A percentile compares a stretch with the other conserved stretches of the same genome.
Conservation (phyloP, 768 basidiomycete genomes). For the Butyriboletus loyo region DNA sequence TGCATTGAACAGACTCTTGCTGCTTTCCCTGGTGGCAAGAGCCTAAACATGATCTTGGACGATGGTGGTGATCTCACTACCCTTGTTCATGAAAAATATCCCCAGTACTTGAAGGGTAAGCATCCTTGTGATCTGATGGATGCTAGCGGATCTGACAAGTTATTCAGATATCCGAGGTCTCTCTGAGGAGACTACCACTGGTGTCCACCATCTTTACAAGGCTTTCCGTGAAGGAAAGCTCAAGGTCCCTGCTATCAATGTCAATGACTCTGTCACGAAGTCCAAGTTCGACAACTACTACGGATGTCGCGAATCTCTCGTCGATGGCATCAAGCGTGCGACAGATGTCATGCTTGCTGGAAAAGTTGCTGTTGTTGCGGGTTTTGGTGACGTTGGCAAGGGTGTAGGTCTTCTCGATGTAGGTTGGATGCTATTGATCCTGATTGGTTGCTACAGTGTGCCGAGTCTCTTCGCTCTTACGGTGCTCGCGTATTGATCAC, state of each 20-base stretch:
- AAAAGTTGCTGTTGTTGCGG: constrained; percentile 98
- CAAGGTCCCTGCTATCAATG: constrained; percentile 98
- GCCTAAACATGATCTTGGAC: constrained; percentile 98
- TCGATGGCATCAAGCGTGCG: constrained; percentile 99
- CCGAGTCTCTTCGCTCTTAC: constrained; percentile 95
- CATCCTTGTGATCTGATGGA: background rate
- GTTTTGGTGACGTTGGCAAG: constrained; percentile 99
- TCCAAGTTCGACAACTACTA: constrained; percentile 99
- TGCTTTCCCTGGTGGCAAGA: constrained; percentile 80
- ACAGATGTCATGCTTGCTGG: constrained; percentile 99
- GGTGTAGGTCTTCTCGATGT: constrained; percentile 61
- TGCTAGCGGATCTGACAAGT: background rate
- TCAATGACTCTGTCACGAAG: constrained; percentile 99
- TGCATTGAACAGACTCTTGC: constrained; percentile 94
- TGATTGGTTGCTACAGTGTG: constrained; percentile 60
- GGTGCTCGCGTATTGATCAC: constrained; percentile 95
- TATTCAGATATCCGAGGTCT: constrained; percentile 79
- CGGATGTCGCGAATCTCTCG: constrained; percentile 98
- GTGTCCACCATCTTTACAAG: constrained; percentile 99
- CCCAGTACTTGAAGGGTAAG: constrained; percentile 78
- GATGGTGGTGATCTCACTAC: constrained; percentile 97
- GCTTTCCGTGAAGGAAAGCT: constrained; percentile 93
- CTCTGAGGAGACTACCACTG: constrained; percentile 99
- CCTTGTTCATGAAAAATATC: constrained; percentile 94
- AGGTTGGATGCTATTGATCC: background rate